These are phyloP conservation scores for Magnaporthiopsis incrustans DNA, from an alignment of 2,329 filamentous ascomycete species.

Conservation along the genomic window DNA sequence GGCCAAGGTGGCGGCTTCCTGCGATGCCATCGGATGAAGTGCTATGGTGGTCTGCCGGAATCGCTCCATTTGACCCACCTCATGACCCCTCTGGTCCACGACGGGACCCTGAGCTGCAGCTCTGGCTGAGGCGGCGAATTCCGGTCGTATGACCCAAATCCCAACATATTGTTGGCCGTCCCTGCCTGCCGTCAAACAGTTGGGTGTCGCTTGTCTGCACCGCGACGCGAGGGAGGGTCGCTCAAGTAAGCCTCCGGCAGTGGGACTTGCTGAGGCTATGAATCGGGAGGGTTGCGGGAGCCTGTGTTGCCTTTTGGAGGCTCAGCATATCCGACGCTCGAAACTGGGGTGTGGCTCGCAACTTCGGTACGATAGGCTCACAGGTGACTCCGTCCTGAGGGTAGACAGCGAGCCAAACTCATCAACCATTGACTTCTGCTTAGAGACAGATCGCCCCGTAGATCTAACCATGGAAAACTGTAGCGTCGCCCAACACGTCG, in stretches of 20 bases:
- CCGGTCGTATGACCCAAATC: slow-evolving; percentile 2
- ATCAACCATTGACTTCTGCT: neutral
- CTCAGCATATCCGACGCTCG: neutral
- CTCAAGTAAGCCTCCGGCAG: neutral
- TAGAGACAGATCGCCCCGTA: neutral
- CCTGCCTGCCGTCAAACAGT: neutral
- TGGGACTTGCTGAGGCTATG: neutral
- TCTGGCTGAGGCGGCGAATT: neutral
- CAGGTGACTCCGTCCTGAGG: neutral
- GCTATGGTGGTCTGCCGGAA: neutral
- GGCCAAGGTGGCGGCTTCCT: neutral
- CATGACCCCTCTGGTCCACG: neutral
- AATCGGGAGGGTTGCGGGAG: neutral
- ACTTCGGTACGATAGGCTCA: neutral
- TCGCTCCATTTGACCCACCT: neutral
- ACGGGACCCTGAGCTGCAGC: neutral
- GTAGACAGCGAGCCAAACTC: neutral
- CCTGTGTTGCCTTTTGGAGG: neutral
- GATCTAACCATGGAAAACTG: neutral
- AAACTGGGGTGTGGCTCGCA: neutral
- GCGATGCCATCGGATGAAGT: neutral
- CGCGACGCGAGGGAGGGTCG: neutral
- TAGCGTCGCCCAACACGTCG: too few relatives aligned
- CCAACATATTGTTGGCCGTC: neutral
- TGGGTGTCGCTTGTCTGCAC: neutral